Conservation (phyloP, 2,329 filamentous ascomycete species). For the Xylaria sp. region DNA sequence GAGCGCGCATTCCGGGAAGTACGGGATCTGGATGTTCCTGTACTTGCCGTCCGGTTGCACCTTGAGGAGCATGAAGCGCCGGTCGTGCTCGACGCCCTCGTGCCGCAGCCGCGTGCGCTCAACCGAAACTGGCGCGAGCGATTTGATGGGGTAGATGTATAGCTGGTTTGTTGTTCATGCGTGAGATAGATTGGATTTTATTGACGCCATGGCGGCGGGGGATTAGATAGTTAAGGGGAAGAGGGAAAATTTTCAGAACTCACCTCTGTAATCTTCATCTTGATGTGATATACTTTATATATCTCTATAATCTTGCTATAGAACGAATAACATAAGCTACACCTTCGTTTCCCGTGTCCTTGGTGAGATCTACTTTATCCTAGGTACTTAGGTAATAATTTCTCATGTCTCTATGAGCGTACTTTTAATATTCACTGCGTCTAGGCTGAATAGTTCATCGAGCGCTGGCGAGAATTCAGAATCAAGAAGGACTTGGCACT, state of each 20-base stretch:
- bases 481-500: constrained; percentile 10
- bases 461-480: neutral
- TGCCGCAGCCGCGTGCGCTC: constrained; percentile 63
- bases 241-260: neutral
- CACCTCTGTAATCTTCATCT: constrained; percentile 38
- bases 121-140: constrained; percentile 70
- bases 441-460: neutral
- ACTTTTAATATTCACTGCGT: neutral
- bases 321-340: neutral
- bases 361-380: neutral
- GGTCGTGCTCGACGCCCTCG: constrained; percentile 73
- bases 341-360: neutral
- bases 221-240: neutral
- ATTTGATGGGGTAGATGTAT: constrained; percentile 78
- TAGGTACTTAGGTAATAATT: constrained; percentile 37
- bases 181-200: no score
- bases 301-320: neutral
- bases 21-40: constrained; percentile 64
- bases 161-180: constrained; percentile 56
- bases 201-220: neutral
- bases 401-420: constrained; percentile 44
- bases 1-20: constrained; percentile 68
- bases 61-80: constrained; percentile 75
- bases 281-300: neutral
- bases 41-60: constrained; percentile 51